Evolutionary conservation across 164 flowering plant species (phyloP).

Genomic region (Nymphaea colorata): DNA sequence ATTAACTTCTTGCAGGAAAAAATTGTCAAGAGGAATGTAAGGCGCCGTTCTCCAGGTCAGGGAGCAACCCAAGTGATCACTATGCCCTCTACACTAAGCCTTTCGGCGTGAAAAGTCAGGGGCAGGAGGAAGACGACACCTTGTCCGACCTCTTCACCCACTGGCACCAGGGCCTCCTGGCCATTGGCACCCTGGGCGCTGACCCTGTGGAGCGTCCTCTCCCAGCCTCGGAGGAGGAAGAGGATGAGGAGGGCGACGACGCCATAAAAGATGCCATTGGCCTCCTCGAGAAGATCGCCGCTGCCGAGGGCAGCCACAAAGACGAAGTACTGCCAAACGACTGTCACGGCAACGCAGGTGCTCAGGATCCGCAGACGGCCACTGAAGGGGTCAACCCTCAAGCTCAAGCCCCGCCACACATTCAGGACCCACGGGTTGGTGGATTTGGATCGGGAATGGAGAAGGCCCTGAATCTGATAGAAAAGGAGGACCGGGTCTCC

Average conservation of each 20-base stretch:
- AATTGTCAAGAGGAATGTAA: too few relatives aligned
- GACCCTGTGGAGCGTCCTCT: slow-evolving; percentile 16
- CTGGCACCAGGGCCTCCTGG: slow-evolving; percentile 43
- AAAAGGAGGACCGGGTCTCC: slow-evolving; percentile 65
- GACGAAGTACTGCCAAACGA: too few relatives aligned
- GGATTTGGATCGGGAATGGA: slow-evolving; percentile 28
- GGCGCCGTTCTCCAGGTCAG: too few relatives aligned
- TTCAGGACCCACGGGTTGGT: background rate
- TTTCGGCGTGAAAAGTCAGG: too few relatives aligned
- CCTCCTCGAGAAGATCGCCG: slow-evolving; percentile 14
- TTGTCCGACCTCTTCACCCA: slow-evolving; percentile 11
- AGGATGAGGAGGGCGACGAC: slow-evolving; percentile 62
- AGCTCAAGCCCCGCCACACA: too few relatives aligned
- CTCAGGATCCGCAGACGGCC: too few relatives aligned
- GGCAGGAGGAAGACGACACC: slow-evolving; percentile 17
- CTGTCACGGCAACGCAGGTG: too few relatives aligned
- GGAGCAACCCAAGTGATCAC: too few relatives aligned
- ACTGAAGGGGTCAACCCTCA: too few relatives aligned
- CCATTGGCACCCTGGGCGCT: slow-evolving; percentile 76
- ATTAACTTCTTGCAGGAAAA: too few relatives aligned
- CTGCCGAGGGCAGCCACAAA: slow-evolving; percentile 23
- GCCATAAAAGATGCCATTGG: background rate
- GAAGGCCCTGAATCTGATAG: slow-evolving; percentile 19
- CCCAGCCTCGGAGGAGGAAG: slow-evolving; percentile 31
- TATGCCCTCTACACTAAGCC: too few relatives aligned